These are phyloP conservation scores for Pseudogymnoascus sp. DNA, from an alignment of 2,329 filamentous ascomycete genomes.

Conservation along the genomic window DNA sequence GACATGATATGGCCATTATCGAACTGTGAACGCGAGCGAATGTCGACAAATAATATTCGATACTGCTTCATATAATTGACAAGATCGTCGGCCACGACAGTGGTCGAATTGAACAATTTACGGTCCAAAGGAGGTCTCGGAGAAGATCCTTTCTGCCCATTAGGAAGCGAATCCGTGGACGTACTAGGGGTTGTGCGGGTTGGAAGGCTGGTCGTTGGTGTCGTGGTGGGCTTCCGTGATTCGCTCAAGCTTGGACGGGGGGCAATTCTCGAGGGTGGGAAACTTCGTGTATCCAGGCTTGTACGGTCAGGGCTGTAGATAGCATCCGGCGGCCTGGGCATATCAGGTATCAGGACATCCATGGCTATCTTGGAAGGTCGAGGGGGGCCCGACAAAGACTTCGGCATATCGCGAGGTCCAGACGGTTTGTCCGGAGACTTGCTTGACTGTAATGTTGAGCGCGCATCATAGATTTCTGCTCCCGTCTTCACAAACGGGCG, in stretches of 20 bases:
- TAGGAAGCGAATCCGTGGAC: not conserved
- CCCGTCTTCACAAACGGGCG: not conserved
- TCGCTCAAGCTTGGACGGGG: not conserved
- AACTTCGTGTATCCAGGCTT: conserved; percentile 2
- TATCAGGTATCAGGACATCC: conserved; percentile 22
- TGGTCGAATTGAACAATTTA: conserved; percentile 16
- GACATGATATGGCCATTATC: conserved; percentile 85
- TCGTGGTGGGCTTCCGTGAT: not conserved
- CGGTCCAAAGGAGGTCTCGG: not conserved
- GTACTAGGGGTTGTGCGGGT: not conserved
- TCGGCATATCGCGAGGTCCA: conserved; percentile 26
- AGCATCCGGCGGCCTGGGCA: conserved; percentile 29
- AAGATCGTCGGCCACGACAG: conserved; percentile 51
- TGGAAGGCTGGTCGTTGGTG: not conserved
- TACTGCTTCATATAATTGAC: conserved; percentile 59
- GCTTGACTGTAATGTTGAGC: not conserved
- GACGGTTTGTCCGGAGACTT: conserved; percentile 11
- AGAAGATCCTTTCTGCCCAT: not conserved
- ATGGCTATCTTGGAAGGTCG: conserved; percentile 18
- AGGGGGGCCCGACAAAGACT: conserved; percentile 17
- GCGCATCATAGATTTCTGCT: not conserved
- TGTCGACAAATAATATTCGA: conserved; percentile 75
- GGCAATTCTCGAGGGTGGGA: not conserved
- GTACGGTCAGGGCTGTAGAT: conserved; percentile 28
- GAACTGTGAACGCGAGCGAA: conserved; percentile 70